Conservation (phyloP, 83 land plant genomes). For the Picea engelmannii region DNA sequence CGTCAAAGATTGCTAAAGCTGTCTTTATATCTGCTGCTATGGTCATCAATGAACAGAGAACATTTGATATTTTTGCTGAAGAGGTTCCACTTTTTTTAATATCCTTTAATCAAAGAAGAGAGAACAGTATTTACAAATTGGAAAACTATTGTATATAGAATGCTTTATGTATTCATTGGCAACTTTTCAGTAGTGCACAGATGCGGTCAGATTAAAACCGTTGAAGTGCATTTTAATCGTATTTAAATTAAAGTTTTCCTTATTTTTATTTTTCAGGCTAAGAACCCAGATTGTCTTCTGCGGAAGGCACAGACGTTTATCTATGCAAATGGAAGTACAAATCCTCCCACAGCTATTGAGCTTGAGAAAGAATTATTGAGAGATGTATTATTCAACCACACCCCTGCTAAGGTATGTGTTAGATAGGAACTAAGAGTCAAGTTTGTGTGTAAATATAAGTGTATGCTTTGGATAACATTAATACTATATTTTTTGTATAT, state of each 20-base stretch:
- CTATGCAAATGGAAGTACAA: constrained; percentile 71
- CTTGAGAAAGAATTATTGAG: constrained; percentile 57
- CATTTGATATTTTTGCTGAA: constrained; percentile 70
- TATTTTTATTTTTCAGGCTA: constrained; percentile 33
- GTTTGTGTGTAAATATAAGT: too few species aligned
- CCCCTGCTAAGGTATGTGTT: constrained; percentile 72
- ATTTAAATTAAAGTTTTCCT: neutral
- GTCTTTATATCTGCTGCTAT: constrained; percentile 87
- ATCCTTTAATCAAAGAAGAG: neutral
- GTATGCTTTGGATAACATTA: neutral
- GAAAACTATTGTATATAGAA: neutral
- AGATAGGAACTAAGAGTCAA: neutral
- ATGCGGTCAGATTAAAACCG: neutral
- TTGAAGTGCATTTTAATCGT: neutral
- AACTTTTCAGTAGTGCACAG: neutral
- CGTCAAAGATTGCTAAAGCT: constrained; percentile 76
- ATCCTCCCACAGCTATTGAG: constrained; percentile 81
- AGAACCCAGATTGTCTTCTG: constrained; percentile 50
- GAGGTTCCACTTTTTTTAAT: constrained; percentile 49
- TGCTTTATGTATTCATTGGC: neutral
- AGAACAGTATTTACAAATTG: neutral
- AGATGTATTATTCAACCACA: constrained; percentile 76
- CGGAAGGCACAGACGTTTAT: constrained; percentile 64
- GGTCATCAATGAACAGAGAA: constrained; percentile 71
- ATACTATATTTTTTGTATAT: neutral